Evolutionary conservation across 73 alveolate species (phyloP).

Genomic region (Halteria grandinella): DNA sequence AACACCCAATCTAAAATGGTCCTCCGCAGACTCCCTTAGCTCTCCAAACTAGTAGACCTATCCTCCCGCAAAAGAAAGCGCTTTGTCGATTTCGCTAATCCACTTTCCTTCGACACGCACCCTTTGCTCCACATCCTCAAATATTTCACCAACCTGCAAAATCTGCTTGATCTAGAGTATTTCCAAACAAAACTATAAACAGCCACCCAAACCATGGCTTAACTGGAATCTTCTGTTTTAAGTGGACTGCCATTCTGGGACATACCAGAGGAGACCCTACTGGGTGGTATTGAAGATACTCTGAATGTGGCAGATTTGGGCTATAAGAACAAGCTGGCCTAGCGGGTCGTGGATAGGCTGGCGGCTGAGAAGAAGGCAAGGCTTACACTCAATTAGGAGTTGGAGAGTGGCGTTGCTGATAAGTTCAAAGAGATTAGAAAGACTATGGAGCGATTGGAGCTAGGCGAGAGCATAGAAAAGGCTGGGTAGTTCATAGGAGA

Average conservation of each 20-base stretch:
- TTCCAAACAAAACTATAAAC: conserved; percentile 30
- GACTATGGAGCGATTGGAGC: conserved; percentile 22
- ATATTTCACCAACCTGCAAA: neutral
- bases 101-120: no score
- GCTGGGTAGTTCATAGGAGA: conserved; percentile 21
- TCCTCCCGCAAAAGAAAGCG: no score
- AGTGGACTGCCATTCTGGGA: conserved; percentile 47
- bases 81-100: no score
- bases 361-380: conserved; percentile 40
- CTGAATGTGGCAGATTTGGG: neutral
- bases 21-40: no score
- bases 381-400: conserved; percentile 21
- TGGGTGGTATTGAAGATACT: neutral
- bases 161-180: conserved; percentile 26
- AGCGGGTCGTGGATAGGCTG: conserved; percentile 8
- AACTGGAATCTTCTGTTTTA: conserved; percentile 11
- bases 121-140: no score
- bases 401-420: conserved; percentile 31
- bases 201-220: conserved; percentile 8
- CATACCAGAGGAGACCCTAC: conserved; percentile 38
- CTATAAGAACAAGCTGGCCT: conserved; percentile 11
- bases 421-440: conserved; percentile 9
- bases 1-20: no score
- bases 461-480: conserved; percentile 12
- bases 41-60: no score